phyloP scores from a whole-genome alignment of 495 filamentous ascomycete genomes.

The Pyrenula massariospora region DNA sequence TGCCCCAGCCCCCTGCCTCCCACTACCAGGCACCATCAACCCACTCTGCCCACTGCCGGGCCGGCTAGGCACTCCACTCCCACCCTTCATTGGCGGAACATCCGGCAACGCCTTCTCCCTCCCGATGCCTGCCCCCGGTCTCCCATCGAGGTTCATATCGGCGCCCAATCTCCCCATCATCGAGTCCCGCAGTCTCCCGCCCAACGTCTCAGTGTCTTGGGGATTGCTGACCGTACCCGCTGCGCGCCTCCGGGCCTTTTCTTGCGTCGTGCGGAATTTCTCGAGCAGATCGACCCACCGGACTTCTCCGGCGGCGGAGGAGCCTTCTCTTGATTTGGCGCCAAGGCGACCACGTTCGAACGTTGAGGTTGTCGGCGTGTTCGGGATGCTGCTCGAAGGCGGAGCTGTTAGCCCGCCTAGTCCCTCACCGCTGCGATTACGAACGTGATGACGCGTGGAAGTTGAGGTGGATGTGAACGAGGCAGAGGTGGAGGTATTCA shows the following conservation, averaged over 20 bases:
- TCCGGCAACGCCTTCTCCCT: slow-evolving; percentile 31
- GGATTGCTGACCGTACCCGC: slow-evolving; percentile 1
- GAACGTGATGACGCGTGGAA: slow-evolving; percentile 6
- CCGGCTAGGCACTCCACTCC: slow-evolving; percentile 9
- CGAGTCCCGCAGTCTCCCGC: slow-evolving; percentile 1
- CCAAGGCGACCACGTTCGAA: slow-evolving; percentile 20
- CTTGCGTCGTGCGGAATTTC: slow-evolving; percentile 85
- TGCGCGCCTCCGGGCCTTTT: slow-evolving; percentile 47
- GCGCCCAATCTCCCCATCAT: slow-evolving; percentile 16
- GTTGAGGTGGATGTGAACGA: slow-evolving; percentile 2
- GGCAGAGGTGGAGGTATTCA: not conserved
- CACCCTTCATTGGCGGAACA: slow-evolving; percentile 17
- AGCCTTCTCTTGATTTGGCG: not conserved
- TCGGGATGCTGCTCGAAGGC: slow-evolving; percentile 11
- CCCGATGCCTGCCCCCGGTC: slow-evolving; percentile 20
- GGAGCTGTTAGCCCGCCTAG: slow-evolving; percentile 13
- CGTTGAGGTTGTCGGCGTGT: slow-evolving; percentile 13
- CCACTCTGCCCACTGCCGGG: slow-evolving; percentile 22
- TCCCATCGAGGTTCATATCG: not conserved
- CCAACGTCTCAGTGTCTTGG: not conserved
- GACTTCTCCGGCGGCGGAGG: slow-evolving; percentile 60
- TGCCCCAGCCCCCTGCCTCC: slow-evolving; percentile 7
- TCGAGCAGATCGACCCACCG: slow-evolving; percentile 93
- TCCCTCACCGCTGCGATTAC: not conserved
- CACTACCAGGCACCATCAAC: slow-evolving; percentile 26